Evolutionary conservation across 768 basidiomycete species (phyloP).

Genomic region (Mrakia frigida): DNA sequence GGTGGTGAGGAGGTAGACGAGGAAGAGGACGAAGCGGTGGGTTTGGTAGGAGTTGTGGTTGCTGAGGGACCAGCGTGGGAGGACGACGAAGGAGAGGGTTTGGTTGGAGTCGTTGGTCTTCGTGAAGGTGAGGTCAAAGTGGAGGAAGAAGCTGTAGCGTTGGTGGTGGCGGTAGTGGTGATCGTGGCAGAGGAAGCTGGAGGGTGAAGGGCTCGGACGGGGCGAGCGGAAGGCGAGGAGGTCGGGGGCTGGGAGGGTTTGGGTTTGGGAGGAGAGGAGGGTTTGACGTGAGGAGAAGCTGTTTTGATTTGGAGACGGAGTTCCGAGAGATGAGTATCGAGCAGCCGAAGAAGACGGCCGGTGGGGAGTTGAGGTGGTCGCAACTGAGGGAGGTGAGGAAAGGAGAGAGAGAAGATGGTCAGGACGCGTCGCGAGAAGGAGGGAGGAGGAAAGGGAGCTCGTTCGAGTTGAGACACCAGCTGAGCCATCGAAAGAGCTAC

Average conservation of each 20-base stretch:
- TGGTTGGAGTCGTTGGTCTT: not conserved
- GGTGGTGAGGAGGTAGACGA: not conserved
- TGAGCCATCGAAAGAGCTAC: not conserved
- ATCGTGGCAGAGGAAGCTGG: not conserved
- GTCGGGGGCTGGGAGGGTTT: not conserved
- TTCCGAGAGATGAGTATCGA: not conserved
- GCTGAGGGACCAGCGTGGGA: too few relatives aligned
- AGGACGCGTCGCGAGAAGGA: not conserved
- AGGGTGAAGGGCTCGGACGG: not conserved
- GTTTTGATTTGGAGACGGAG: not conserved
- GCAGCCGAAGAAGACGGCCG: not conserved
- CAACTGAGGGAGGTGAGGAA: not conserved
- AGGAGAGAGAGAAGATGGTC: not conserved
- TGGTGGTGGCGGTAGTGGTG: not conserved
- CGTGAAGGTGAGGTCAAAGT: too few relatives aligned
- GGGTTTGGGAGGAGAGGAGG: conserved; percentile 1
- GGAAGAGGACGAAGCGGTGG: not conserved
- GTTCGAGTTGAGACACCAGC: not conserved
- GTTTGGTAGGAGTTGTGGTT: not conserved
- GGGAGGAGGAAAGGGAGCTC: not conserved
- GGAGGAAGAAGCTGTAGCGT: not conserved
- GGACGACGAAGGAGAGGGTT: not conserved
- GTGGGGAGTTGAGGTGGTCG: not conserved
- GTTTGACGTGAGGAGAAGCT: not conserved
- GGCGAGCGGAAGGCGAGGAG: not conserved